phyloP scores from a whole-genome alignment of 2,329 filamentous ascomycete species.

The Knoxdaviesia capensis region DNA sequence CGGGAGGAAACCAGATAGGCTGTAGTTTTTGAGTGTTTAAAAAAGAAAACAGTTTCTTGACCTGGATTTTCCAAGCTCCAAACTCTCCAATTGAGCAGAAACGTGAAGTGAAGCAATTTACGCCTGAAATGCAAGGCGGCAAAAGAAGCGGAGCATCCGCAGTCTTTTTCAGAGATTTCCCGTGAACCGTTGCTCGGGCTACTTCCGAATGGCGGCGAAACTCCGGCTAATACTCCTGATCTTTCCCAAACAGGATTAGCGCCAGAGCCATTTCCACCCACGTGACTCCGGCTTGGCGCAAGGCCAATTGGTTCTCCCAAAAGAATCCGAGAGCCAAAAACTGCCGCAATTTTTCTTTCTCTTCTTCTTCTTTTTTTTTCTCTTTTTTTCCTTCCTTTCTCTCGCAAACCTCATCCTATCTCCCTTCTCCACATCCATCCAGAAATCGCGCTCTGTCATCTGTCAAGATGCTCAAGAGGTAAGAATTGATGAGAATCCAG shows the following conservation, averaged over 20 bases:
- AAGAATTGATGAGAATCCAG: conserved; percentile 21
- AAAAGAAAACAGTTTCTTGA: too few species aligned
- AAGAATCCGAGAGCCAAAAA: conserved; percentile 12
- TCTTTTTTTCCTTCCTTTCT: conserved; percentile 25
- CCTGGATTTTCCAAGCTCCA: too few species aligned
- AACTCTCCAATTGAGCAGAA: too few species aligned
- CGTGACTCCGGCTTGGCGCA: conserved; percentile 6
- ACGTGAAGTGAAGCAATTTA: too few species aligned
- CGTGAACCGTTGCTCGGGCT: not conserved
- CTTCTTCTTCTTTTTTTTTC: conserved; percentile 24
- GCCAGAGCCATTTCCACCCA: conserved; percentile 7
- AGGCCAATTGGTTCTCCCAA: conserved; percentile 11
- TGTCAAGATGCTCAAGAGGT: conserved; percentile 72
- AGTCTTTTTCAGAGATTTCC: not conserved
- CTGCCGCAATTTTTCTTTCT: conserved; percentile 23
- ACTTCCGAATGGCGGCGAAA: conserved; percentile 6
- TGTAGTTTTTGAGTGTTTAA: too few species aligned
- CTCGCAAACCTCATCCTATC: conserved; percentile 21
- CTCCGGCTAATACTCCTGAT: conserved; percentile 4
- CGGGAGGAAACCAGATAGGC: too few species aligned
- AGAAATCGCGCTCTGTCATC: conserved; percentile 44
- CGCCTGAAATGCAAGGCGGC: too few species aligned
- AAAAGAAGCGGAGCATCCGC: not conserved
- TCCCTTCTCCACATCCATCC: conserved; percentile 34
- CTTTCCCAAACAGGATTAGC: conserved; percentile 6